These are phyloP conservation scores for Nakazawaea anatomiae DNA, from an alignment of 805 yeast genomes.

Conservation along the genomic window DNA sequence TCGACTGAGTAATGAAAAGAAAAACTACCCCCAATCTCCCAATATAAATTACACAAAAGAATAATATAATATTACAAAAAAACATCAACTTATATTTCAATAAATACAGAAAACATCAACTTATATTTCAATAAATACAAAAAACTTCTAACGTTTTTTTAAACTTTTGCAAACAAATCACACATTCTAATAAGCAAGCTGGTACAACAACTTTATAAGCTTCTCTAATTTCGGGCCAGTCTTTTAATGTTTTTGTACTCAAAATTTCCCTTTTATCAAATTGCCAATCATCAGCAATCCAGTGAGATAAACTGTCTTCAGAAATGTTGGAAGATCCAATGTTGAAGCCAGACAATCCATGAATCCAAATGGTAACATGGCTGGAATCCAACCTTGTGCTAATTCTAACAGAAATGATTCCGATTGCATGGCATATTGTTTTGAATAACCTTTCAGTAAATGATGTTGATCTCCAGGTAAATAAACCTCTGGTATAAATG, in stretches of 20 bases:
- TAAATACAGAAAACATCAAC: too few relatives aligned
- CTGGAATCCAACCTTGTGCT: constrained; percentile 98
- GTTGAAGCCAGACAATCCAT: constrained; percentile 76
- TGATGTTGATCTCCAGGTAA: constrained; percentile 85
- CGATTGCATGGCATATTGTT: constrained; percentile 82
- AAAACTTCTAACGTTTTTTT: too few relatives aligned
- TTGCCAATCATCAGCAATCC: constrained; percentile 74
- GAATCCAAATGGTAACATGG: constrained; percentile 96
- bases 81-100: too few relatives aligned
- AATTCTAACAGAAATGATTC: constrained; percentile 87
- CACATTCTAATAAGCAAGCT: too few relatives aligned
- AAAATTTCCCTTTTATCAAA: constrained; percentile 67
- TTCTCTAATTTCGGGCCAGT: too few relatives aligned
- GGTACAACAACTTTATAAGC: too few relatives aligned
- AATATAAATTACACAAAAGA: too few relatives aligned
- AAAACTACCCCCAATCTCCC: too few relatives aligned
- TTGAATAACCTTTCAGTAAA: constrained; percentile 62
- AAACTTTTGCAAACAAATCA: too few relatives aligned
- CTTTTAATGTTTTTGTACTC: constrained; percentile 8
- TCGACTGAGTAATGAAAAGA: too few relatives aligned
- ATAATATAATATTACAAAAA: too few relatives aligned
- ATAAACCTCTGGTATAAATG: constrained; percentile 64
- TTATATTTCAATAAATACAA: too few relatives aligned
- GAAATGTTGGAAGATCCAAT: constrained; percentile 65
- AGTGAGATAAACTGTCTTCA: constrained; percentile 66